These are phyloP conservation scores for Clonostachys solani DNA, from an alignment of 2,329 filamentous ascomycete genomes.

Conservation along the genomic window DNA sequence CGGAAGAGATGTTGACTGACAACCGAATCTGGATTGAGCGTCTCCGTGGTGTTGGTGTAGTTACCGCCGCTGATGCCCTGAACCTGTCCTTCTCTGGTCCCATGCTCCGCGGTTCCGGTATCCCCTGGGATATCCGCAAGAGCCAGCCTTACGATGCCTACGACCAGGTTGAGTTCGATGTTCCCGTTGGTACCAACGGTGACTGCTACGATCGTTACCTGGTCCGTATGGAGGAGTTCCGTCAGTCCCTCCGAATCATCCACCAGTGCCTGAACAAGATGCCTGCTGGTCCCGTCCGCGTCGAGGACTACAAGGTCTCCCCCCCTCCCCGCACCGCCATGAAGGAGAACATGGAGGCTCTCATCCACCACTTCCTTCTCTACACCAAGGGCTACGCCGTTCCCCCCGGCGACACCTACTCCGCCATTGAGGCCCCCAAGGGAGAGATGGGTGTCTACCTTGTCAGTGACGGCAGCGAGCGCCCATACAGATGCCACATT, in stretches of 20 bases:
- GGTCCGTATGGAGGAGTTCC: conserved; percentile 99
- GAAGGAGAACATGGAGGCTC: conserved; percentile 99
- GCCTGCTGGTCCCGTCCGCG: conserved; percentile 87
- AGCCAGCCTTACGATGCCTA: conserved; percentile 97
- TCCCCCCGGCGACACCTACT: conserved; percentile 96
- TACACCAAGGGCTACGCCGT: conserved; percentile 99
- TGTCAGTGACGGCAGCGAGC: conserved; percentile 92
- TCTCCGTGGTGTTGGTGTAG: conserved; percentile 86
- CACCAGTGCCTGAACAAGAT: conserved; percentile 99
- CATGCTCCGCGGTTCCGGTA: conserved; percentile 94
- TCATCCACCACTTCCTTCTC: conserved; percentile 98
- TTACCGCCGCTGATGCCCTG: conserved; percentile 87
- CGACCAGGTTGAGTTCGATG: conserved; percentile 95
- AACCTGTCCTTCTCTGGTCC: conserved; percentile 96
- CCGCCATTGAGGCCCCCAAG: conserved; percentile 98
- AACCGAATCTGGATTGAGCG: conserved; percentile 99
- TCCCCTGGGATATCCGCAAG: conserved; percentile 96
- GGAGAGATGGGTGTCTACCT: conserved; percentile 98
- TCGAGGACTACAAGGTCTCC: conserved; percentile 98
- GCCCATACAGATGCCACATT: conserved; percentile 97
- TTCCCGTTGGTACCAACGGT: conserved; percentile 92
- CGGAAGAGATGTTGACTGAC: conserved; percentile 96
- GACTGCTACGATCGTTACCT: conserved; percentile 99
- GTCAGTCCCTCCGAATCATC: conserved; percentile 96
- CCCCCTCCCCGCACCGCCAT: conserved; percentile 95